Base-by-base conservation (phyloP, 768 basidiomycete genomes). In the Suillus cothurnatus region DNA sequence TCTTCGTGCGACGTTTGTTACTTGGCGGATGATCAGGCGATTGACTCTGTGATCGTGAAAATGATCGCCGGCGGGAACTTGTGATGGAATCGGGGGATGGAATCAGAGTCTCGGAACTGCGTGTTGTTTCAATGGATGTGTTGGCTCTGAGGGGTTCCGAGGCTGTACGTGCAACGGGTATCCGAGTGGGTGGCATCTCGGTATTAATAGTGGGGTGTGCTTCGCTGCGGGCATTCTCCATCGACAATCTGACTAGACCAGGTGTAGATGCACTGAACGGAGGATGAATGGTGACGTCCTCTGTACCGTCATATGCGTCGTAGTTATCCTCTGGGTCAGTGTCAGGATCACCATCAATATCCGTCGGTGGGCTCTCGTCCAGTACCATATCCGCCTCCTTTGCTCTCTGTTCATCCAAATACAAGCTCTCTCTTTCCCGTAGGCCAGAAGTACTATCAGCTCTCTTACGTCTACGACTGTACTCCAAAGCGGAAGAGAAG, bases 331-430 rank as follows among this genome's bases (percentile, higher is more conserved):
- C 72, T 0, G 66, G 58, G 15, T 81, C 81, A 36, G 69, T 71
- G 41, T 81, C 80, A n/a, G 67, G 71, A 53, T 78, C 90, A 32
- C 78, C 82, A 32, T 93, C 92, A 26, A 92, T 73, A 76, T 94
- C 93, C 11, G 91, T 93, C 57, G 86, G 80, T 11, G 92, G 92
- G 64, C 76, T 79, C 74, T 94, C 93, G 71, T 95, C 92, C 65
- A 93, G 72, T 41, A 94, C 91, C 70, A 83, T 83, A 15, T 79
- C 85, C 23, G 79, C 76, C 50, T 79, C 79, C 31, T 73, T 73
- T 32, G 79, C 79, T 34, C 76, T 77, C 32, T 86, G 85, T 53
- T 92, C 84, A 66, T 93, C 91, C 61, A 94, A 79, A 68, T 86
- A 86, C 61, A 93, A 76, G 69, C 92, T 92, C 53, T 82, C 88